These are phyloP conservation scores for Cicer judaicum DNA, from an alignment of 306 rosid genomes.

Conservation along the genomic window DNA sequence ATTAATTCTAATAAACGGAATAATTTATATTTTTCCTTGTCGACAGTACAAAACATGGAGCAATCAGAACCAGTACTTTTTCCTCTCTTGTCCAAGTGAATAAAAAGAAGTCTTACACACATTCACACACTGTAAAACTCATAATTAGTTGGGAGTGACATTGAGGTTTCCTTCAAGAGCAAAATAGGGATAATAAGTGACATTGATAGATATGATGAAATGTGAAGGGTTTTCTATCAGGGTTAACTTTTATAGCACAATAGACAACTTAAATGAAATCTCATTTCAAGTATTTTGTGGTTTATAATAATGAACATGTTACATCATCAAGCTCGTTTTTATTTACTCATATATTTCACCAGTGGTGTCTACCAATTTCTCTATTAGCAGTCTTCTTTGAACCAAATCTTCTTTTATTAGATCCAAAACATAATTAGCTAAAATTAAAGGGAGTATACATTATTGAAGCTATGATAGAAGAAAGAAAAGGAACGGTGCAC, in stretches of 20 bases:
- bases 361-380: slow-evolving; percentile 16
- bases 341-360: neutral
- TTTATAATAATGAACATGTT: neutral
- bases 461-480: slow-evolving; percentile 40
- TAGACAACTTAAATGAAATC: neutral
- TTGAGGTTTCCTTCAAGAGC: slow-evolving; percentile 46
- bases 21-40: neutral
- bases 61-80: slow-evolving; percentile 39
- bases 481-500: slow-evolving; percentile 42
- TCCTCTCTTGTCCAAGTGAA: slow-evolving; percentile 28
- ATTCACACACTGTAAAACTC: slow-evolving; percentile 4
- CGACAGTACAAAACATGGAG: slow-evolving; percentile 12
- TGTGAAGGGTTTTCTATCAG: neutral
- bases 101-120: slow-evolving; percentile 20
- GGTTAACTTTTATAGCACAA: slow-evolving; percentile 28
- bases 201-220: slow-evolving; percentile 15
- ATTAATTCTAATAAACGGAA: neutral
- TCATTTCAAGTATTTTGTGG: slow-evolving; percentile 1
- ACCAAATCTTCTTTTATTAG: slow-evolving; percentile 28
- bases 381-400: slow-evolving; percentile 2
- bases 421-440: slow-evolving; percentile 22
- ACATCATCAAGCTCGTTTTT: neutral
- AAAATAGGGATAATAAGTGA: neutral
- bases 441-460: slow-evolving; percentile 41
- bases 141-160: slow-evolving; percentile 43